Evolutionary conservation across 208 protist genomes (phyloP), one percentile per base, ranked within the genome.

Genomic region (Leishmania mexicana): DNA sequence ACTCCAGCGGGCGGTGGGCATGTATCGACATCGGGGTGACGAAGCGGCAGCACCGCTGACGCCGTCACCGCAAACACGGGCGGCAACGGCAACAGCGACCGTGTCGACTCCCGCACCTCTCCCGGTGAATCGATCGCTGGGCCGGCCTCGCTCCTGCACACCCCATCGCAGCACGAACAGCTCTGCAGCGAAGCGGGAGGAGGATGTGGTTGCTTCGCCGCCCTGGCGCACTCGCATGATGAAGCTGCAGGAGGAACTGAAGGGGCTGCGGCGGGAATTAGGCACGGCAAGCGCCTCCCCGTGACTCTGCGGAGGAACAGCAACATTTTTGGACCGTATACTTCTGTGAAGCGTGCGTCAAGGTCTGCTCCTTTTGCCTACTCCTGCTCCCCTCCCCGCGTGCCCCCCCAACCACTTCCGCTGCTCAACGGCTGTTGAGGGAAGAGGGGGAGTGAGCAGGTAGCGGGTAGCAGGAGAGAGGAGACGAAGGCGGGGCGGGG

Each of bases 171-270:
- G 47, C 62, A 71, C 74, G 24, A 57, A 68, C 51, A 62, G n/a
- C 38, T 49, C 53, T 19, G 17, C 60, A 73, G 19, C 75, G 58
- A 24, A 68, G 68, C 35, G 40, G n/a, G 64, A 53, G 24, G 75
- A 64, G 0, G 58, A 53, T 75, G 24, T 28, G 54, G 75, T 65
- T 6, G 70, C 77, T 0, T 81, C 82, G 19, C 82, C 83, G 40
- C 81, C 83, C 60, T 96, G 89, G 93, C 88, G 82, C 35, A 81
- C 87, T 7, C 82, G 85, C 68, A 93, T 94, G 88, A 38, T 68
- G 1, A 81, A 87, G 60, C 80, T 96, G 75, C 83, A 91, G 79
- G 83, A 76, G 21, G 93, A 94, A 58, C 75, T 96, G 74, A 82
- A 83, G 19, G 78, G 87, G 17, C 87, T 96, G 53, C 85, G 86